These are phyloP conservation scores for Magnolia sinica DNA, from an alignment of 164 flowering plant genomes.

Conservation along the genomic window DNA sequence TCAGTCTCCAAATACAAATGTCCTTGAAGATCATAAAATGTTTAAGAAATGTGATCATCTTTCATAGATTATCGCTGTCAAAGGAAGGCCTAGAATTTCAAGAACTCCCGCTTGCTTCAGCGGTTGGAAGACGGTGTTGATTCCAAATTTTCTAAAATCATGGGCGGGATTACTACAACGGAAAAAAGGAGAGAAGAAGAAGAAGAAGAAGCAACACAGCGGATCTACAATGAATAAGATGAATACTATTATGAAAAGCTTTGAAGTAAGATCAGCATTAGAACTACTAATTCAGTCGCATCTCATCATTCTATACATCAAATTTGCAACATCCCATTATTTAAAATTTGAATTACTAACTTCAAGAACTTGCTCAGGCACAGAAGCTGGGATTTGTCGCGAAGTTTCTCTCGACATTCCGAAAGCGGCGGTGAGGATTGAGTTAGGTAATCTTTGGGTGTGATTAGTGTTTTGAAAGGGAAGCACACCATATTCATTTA, in stretches of 20 bases:
- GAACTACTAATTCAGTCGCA: neutral
- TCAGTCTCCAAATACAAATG: too few relatives aligned
- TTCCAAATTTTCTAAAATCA: slow-evolving; percentile 28
- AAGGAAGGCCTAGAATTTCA: slow-evolving; percentile 16
- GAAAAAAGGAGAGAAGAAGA: slow-evolving; percentile 19
- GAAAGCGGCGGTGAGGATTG: slow-evolving; percentile 16
- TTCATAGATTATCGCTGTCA: slow-evolving; percentile 21
- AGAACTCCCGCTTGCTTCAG: slow-evolving; percentile 27
- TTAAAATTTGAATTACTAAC: neutral
- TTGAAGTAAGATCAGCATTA: slow-evolving; percentile 22
- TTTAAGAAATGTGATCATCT: neutral
- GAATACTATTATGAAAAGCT: slow-evolving; percentile 22
- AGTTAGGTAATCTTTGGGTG: neutral
- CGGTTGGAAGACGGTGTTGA: slow-evolving; percentile 19
- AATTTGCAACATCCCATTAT: neutral
- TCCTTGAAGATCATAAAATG: too few relatives aligned
- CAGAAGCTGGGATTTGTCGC: slow-evolving; percentile 24
- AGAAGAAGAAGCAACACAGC: slow-evolving; percentile 19
- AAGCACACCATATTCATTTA: neutral
- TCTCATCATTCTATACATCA: neutral
- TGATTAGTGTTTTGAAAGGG: neutral
- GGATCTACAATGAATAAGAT: slow-evolving; percentile 24
- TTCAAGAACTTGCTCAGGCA: slow-evolving; percentile 20
- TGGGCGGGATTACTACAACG: slow-evolving; percentile 5
- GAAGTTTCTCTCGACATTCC: slow-evolving; percentile 19